Evolutionary conservation across 192 early-diverging fungal genomes (phyloP), one percentile per base, ranked within the genome.

Genomic region (Allomyces arbusculus): DNA sequence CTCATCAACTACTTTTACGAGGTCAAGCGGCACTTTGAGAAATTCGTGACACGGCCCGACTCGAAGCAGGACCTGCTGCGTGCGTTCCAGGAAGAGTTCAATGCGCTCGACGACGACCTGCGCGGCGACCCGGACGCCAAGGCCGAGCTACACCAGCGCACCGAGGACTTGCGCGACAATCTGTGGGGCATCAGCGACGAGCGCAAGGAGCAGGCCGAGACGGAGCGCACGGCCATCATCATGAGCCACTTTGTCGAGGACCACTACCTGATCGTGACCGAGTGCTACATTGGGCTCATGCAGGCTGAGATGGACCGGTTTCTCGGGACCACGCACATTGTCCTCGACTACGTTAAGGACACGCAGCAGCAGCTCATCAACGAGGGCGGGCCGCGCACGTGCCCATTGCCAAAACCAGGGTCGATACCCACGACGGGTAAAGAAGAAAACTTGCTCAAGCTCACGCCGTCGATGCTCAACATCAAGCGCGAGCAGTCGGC

Each of bases 131-230:
- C 68, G 1, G 80, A 84, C 63, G 82, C 78, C 3, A 84, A 84
- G 70, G 77, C 79, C 9, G 82, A 83, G 62, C 69, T 84, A 16
- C 82, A 84, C 67, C 80, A 80, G 64, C 71, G 82, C n/a, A 74
- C 77, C 19, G 80, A 84, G 63, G 82, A 84, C 64, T 70, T 84
- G 64, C 69, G 82, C 44, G 82, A 84, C 63, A 76, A 74, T 61
- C 70, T 84, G 19, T 84, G 82, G 82, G 82, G 81, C 4, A 69
- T 84, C 63, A 76, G 77, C 25, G 82, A 84, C 64, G 75, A 72
- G 65, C 70, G 81, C 19, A 71, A 75, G 55, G 80, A 84, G 55
- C 81, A 84, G 65, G 82, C 82, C 24, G 82, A 84, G 61, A 64
- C 71, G n/a, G 82, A 84, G 67, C 63, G 80, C 26, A 33, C 76